Evolutionary conservation across 805 yeast species (phyloP).

Genomic region (Metschnikowia amazonensis): DNA sequence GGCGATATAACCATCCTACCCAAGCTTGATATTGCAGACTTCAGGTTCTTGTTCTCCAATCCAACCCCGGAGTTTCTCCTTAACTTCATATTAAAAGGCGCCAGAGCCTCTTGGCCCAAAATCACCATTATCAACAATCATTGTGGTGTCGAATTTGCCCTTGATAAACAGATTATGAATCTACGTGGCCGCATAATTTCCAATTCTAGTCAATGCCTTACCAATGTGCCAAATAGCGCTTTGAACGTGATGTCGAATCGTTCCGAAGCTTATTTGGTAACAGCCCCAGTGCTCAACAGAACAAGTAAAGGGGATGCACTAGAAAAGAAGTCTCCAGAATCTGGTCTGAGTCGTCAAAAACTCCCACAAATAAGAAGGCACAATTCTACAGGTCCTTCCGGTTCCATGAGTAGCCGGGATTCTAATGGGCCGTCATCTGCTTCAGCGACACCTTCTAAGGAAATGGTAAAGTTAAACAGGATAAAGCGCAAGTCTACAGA

Average conservation of each 20-base stretch:
- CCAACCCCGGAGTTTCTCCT: constrained; percentile 76
- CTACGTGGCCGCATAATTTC: constrained; percentile 59
- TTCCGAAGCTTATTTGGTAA: constrained; percentile 14
- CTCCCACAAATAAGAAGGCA: constrained; percentile 25
- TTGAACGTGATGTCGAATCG: not conserved
- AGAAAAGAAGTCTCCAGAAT: not conserved
- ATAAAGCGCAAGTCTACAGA: constrained; percentile 1
- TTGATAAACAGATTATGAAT: constrained; percentile 73
- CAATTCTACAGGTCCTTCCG: constrained; percentile 15
- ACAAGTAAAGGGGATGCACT: not conserved
- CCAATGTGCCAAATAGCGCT: constrained; percentile 4
- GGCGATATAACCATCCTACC: constrained; percentile 95
- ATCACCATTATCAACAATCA: constrained; percentile 81
- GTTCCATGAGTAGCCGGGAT: not conserved
- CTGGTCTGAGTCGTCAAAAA: not conserved
- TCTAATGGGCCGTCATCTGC: constrained; percentile 3
- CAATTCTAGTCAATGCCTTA: constrained; percentile 19
- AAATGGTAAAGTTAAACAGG: not conserved
- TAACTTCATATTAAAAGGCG: constrained; percentile 74
- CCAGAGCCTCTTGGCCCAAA: constrained; percentile 92
- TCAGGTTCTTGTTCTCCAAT: constrained; percentile 63
- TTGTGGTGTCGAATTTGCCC: constrained; percentile 82
- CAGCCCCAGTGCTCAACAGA: constrained; percentile 13
- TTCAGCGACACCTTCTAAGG: not conserved
- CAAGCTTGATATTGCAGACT: constrained; percentile 55